Evolutionary conservation across 331 rosid species (phyloP), one percentile per base, ranked within the genome.

Genomic region (Quercus tomentella): DNA sequence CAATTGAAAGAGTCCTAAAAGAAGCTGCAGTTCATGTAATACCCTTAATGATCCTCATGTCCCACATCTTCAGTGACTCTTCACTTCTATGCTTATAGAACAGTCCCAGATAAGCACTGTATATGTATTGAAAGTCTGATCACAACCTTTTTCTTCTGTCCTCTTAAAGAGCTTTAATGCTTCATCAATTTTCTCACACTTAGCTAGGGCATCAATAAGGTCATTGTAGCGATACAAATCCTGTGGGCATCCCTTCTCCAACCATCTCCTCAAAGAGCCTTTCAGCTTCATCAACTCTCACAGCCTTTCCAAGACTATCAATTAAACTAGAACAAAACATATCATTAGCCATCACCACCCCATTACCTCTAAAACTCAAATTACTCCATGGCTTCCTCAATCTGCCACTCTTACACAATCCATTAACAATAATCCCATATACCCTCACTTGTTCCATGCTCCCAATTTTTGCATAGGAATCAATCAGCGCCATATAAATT

Each of bases 281-380:
- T 84, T 87, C 93, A 5, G 99, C 99, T 77, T 95, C 97, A 54
- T 83, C 88, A 22, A 90, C 84, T 76, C 89, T 92, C 82, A 94
- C 96, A 1, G 90, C 96, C 89, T 91, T 95, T 51, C 97, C 97
- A 79, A 95, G 89, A 56, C 96, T 97, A 78, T 91, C 96, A 57
- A 95, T 89, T 73, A 90, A 17, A 79, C 97, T 91, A 51, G 96
- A 87, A 81, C 91, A 93, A 62, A 92, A 84, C 87, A 91, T 84
- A 0, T 97, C 91, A 82, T 91, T 91, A 63, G 89, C 78, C 17
- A 81, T 61, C 54, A 89, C 67, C 54, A 11, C 54, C 25, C 94
- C 90, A 61, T 81, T 83, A 21, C 28, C 81, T 58, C 33, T 84
- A 71, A 61, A 82, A 79, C 79, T 82, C 75, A 20, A 90, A 89